Conservation (phyloP, 2,329 filamentous ascomycete species). For the Metarhizium album region DNA sequence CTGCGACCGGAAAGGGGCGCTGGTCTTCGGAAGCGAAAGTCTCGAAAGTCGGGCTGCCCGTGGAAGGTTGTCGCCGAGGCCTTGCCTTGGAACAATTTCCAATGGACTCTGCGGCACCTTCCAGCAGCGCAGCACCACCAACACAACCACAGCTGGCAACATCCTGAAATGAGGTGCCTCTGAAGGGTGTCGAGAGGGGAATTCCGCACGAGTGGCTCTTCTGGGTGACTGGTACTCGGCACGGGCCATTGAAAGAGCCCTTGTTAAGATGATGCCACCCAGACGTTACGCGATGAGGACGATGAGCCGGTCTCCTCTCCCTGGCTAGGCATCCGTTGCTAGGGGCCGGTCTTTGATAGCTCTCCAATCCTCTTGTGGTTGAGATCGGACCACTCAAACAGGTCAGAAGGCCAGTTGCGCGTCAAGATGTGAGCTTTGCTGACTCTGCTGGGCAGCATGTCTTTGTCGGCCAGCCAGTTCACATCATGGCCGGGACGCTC, state of each 20-base stretch:
- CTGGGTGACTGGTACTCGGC: slow-evolving; percentile 10
- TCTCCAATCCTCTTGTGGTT: slow-evolving; percentile 11
- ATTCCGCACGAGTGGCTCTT: slow-evolving; percentile 14
- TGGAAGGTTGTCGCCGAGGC: no score
- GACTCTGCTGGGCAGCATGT: slow-evolving; percentile 15
- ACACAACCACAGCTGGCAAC: slow-evolving; percentile 20
- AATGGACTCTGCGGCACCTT: no score
- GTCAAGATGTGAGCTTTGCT: slow-evolving; percentile 16
- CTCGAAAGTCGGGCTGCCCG: no score
- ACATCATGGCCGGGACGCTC: slow-evolving; percentile 4
- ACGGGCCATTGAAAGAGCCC: slow-evolving; percentile 15
- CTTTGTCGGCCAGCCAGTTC: slow-evolving; percentile 16
- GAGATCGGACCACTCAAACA: slow-evolving; percentile 10
- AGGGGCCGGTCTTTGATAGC: slow-evolving; percentile 12
- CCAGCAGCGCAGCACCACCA: slow-evolving; percentile 19
- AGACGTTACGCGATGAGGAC: slow-evolving; percentile 24
- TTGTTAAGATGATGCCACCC: slow-evolving; percentile 19
- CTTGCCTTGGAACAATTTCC: no score
- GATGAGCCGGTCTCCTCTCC: slow-evolving; percentile 12
- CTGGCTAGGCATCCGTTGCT: neutral
- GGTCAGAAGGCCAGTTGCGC: slow-evolving; percentile 17
- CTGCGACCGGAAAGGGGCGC: no score
- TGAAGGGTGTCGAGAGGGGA: slow-evolving; percentile 20
- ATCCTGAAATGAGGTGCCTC: slow-evolving; percentile 16
- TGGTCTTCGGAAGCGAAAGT: no score